Evolutionary conservation across 169 alveolate genomes (phyloP), one percentile per base, ranked within the genome.

Genomic region (Plasmodium blacklocki): DNA sequence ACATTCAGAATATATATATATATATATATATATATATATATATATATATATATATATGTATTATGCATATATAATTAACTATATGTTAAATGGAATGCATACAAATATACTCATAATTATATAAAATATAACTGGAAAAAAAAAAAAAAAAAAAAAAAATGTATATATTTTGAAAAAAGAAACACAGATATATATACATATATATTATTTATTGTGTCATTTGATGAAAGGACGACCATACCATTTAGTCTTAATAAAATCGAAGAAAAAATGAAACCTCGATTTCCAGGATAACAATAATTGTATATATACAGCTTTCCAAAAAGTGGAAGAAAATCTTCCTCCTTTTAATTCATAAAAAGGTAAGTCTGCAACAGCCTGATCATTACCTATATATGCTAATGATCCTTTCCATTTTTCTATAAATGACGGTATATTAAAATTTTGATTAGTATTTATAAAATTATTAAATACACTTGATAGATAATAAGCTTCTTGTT

Each of bases 401-500:
- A 94, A 39, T n/a, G 96, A 92, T n/a, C 96, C 96, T 72, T 88
- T 89, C 96, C 96, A 94, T 21, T 58, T 75, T 63, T 94, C 95
- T 26, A 56, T 39, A 71, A 94, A 94, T 8, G 95, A 93, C 26
- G 88, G 88, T 12, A 80, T 26, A n/a, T 8, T 62, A 2, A 39
- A 12, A 21, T 14, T 67, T 8, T 64, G 21, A 3, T 45, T 29
- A 11, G 62, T 88, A 11, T 26, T 14, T 60, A 88, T 11, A 49
- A 23, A 49, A n/a, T 63, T 68, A 60, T 94, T 94, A 66, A 94
- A 94, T 18, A 73, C 52, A 15, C 87, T 63, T 3, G 96, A 88
- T 15, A 94, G 72, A 73, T 92, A 94, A 19, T 73, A 39, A 19
- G 94, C 94, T 76, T 92, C 95, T 67, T 94, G 96, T 73, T 92